Evolutionary conservation across 805 yeast genomes (phyloP).

Genomic region (Metschnikowia rubicola): DNA sequence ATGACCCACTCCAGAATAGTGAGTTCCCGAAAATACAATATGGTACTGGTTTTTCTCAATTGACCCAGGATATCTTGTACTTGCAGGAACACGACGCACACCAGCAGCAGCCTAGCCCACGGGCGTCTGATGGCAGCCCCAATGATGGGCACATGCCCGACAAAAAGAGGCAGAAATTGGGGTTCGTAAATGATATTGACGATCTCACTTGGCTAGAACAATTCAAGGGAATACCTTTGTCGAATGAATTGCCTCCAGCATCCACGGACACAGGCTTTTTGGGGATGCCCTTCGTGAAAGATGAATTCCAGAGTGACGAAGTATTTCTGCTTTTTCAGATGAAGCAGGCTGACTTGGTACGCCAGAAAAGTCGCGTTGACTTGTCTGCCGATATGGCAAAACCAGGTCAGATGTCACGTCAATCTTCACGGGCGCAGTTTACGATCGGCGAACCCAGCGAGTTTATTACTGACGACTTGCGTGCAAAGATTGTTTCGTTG

Average conservation of each 20-base stretch:
- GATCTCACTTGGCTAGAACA: conserved; percentile 66
- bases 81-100: conserved; percentile 5
- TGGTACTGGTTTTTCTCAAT: conserved; percentile 12
- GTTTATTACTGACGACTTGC: conserved; percentile 48
- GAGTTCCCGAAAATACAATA: conserved; percentile 1
- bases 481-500: conserved; percentile 49
- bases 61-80: conserved; percentile 10
- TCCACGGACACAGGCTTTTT: conserved; percentile 59
- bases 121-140: not conserved
- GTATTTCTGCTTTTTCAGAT: conserved; percentile 60
- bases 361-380: conserved; percentile 30
- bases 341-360: conserved; percentile 63
- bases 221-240: conserved; percentile 64
- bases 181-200: conserved; percentile 16
- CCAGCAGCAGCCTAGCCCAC: not conserved
- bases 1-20: conserved; percentile 3
- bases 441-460: conserved; percentile 19
- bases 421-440: conserved; percentile 15
- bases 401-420: not conserved
- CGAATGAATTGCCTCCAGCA: conserved; percentile 49
- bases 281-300: conserved; percentile 17
- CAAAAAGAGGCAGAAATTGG: conserved; percentile 7
- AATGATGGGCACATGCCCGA: not conserved
- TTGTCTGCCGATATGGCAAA: not conserved
- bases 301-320: conserved; percentile 35